Evolutionary conservation across 345 rosid species (phyloP), one percentile per base, ranked within the genome.

Genomic region (Linum trigynum): DNA sequence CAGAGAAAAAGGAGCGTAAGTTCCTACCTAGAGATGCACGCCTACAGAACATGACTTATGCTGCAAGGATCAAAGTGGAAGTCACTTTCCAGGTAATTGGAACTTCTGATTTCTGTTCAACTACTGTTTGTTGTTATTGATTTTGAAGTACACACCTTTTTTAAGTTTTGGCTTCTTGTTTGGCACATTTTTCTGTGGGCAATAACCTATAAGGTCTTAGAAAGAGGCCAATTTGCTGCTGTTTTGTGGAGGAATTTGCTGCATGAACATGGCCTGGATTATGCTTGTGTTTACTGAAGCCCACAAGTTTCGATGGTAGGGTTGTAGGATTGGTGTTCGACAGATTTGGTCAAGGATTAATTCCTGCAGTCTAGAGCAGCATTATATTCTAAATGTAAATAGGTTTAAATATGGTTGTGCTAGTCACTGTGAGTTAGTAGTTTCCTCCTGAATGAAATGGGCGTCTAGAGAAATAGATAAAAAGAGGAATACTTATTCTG

Each of bases 1-100:
- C 65, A 0, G 76, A 72, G 3, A 74, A 59, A 3, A 77, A 64
- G 43, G 89, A 81, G 38, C 83, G 67, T 10, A 78, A 73, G 41
- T 56, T 90, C 69, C 75, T 85, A 55, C 95, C 95, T 0, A 82
- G 92, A 77, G 86, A 86, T 74, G 91, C 96, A 0, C 79, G 96
- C 59, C 89, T 94, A 60, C 99, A 94, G 75, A 94, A 94, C 68
- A 94, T 88, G 95, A 90, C 97, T 0, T 94, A 90, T 69, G 82
- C 96, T 2, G 61, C 92, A 0, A 71, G 82, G 74, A 86, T 94
- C 82, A 88, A 82, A 74, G 82, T 88, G 7, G 71, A 78, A 57
- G 83, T 88, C 64, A 62, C 73, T 48, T 80, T 90, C 76, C 82
- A 88, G 97, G 99, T 85, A 72, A 85, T 17, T 55, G 57, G 36